Base-by-base conservation (phyloP, 106 monocot species). In the Triglochin maritima region DNA sequence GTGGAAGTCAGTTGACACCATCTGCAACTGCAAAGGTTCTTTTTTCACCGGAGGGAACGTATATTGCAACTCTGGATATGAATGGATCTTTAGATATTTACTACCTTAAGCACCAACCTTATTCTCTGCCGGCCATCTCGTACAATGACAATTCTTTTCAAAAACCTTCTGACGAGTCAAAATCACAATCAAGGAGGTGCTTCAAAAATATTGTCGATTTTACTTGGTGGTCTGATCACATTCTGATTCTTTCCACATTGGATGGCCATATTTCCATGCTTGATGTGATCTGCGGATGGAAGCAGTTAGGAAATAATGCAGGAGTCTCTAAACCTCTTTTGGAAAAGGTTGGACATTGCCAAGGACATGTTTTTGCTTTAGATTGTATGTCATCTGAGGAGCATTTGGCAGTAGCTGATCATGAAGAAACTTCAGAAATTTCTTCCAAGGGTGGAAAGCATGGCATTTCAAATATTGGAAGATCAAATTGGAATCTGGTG, bases 171-270 rank as follows among this genome's bases (percentile, higher is more conserved):
- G 58, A 68, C 63, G 49, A 43, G 62, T 54, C 55, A 63, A 60
- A 65, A 44, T 46, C 4, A 56, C 76, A 14, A 5, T 56, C 49
- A 43, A 71, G 78, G 56, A 67, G 71, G 49, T 76, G 52, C 66
- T 46, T 89, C n/a, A 51, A 53, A 68, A 80, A 78, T 69, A 61
- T 83, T 74, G 45, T 71, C 69, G 79, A 95, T 72, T 56, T 90
- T 64, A 74, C 68, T 74, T 95, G 94, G 94, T 95, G 94, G 94
- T 67, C 85, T 48, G 85, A 87, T 71, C 42, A 70, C 53, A 79
- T 85, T 80, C 81, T 87, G 51, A 67, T 83, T 67, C 29, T 90
- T 73, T 83, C 81, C 13, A 87, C 72, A 42, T 74, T 65, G 60
- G 70, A 50, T 71, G 79, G 78, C 48, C 72, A 50, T 65, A 59